Evolutionary conservation across 179 eudicot genomes (phyloP).

Genomic region (Nepenthes alata): DNA sequence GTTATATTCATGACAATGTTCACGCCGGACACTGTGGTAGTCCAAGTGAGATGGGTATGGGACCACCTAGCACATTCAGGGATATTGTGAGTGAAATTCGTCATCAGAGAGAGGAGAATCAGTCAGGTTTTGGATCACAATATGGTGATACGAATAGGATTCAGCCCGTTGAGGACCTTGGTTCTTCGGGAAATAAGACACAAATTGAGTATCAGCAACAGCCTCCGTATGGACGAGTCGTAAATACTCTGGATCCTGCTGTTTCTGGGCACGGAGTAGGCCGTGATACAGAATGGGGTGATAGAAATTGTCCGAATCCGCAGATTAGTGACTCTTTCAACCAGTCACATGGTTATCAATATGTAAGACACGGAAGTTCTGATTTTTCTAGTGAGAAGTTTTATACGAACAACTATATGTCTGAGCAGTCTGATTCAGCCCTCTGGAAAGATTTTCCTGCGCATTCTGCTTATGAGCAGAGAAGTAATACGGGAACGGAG

Average conservation of each 20-base stretch:
- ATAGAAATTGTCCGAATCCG: background rate
- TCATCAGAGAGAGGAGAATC: slow-evolving; percentile 14
- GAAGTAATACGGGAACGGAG: slow-evolving; percentile 13
- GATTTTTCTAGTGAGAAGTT: slow-evolving; percentile 5
- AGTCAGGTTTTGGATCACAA: slow-evolving; percentile 8
- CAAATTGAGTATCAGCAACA: slow-evolving; percentile 12
- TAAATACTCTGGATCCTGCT: slow-evolving; percentile 8
- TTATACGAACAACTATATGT: background rate
- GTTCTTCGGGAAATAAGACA: slow-evolving; percentile 7
- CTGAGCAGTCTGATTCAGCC: slow-evolving; percentile 9
- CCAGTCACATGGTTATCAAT: slow-evolving; percentile 14
- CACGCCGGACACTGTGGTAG: no score
- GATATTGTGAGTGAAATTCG: slow-evolving; percentile 13
- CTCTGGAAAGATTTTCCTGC: slow-evolving; percentile 7
- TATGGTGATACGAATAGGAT: slow-evolving; percentile 8
- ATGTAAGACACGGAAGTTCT: slow-evolving; percentile 10
- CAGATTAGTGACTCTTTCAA: slow-evolving; percentile 1
- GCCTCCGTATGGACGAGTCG: slow-evolving; percentile 16
- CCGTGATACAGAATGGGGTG: slow-evolving; percentile 2
- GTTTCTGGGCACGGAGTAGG: slow-evolving; percentile 12
- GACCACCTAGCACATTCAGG: background rate
- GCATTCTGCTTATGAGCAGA: slow-evolving; percentile 21
- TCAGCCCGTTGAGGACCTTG: background rate
- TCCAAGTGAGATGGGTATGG: background rate
- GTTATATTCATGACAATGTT: slow-evolving; percentile 9